Conservation (phyloP, 805 yeast species). For the Kodamaea lidongshanica region DNA sequence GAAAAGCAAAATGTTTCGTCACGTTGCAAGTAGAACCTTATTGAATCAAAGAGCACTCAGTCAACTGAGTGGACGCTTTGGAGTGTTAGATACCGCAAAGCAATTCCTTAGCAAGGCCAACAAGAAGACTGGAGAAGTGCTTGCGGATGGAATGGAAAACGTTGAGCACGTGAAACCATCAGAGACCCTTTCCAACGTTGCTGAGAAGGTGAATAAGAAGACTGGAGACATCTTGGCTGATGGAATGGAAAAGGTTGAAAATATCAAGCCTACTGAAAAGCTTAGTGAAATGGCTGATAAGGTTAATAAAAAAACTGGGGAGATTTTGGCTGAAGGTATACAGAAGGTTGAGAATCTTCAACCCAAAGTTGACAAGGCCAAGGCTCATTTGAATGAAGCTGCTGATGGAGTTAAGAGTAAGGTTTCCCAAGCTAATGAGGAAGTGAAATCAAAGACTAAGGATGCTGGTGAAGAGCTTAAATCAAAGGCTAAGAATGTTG, state of each 20-base stretch:
- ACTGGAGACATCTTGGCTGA: constrained; percentile 39
- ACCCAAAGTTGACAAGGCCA: too few species aligned
- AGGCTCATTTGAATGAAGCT: constrained; percentile 19
- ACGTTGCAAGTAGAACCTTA: too few species aligned
- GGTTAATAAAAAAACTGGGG: constrained; percentile 27
- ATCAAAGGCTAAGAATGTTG: constrained; percentile 12
- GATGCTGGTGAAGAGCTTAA: too few species aligned
- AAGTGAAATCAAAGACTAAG: too few species aligned
- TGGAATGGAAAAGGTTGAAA: constrained; percentile 33
- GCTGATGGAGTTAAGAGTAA: constrained; percentile 23
- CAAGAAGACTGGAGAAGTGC: constrained; percentile 34
- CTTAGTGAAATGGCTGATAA: constrained; percentile 19
- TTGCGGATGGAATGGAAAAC: constrained; percentile 36
- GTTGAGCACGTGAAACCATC: constrained; percentile 22
- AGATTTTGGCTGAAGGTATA: constrained; percentile 31
- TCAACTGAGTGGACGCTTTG: too few species aligned
- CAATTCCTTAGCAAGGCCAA: constrained; percentile 27
- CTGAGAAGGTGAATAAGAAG: constrained; percentile 24
- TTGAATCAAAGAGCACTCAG: too few species aligned
- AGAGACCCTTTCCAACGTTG: constrained; percentile 18
- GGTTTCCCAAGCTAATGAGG: too few species aligned
- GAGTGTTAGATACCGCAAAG: constrained; percentile 30
- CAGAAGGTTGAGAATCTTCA: constrained; percentile 28
- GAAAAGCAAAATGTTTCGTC: too few species aligned
- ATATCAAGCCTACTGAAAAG: constrained; percentile 15